Percentiles rank a stretch among this genome's conserved stretches.
Evolutionary conservation across 768 basidiomycete genomes (phyloP).

Genomic region (Suillus americanus): DNA sequence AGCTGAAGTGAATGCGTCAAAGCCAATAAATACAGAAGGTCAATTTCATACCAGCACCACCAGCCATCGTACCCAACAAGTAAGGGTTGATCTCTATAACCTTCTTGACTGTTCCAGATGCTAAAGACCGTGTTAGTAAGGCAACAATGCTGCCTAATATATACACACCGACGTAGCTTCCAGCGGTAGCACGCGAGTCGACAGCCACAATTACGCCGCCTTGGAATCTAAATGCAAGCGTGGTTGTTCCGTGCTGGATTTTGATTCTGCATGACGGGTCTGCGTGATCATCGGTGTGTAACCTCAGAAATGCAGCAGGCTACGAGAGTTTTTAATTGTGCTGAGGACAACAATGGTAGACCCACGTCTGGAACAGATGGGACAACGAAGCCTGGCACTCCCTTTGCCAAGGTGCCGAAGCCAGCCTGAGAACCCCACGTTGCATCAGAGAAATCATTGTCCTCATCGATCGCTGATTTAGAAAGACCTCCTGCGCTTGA

Average conservation of each 20-base stretch:
- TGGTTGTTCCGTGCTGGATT: constrained; percentile 98
- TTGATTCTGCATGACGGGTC: constrained; percentile 96
- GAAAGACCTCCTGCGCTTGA: constrained; percentile 48
- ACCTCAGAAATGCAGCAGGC: constrained; percentile 87
- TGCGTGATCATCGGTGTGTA: constrained; percentile 95
- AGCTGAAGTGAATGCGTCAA: constrained; percentile 43
- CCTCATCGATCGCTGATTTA: constrained; percentile 51
- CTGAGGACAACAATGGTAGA: constrained; percentile 10
- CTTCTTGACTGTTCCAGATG: constrained; percentile 97
- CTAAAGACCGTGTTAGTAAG: constrained; percentile 38
- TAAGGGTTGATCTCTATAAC: constrained; percentile 99
- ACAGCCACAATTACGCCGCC: constrained; percentile 99
- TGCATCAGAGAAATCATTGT: constrained; percentile 64
- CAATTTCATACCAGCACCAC: constrained; percentile 79
- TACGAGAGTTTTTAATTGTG: constrained; percentile 30
- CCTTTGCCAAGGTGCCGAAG: constrained; percentile 71
- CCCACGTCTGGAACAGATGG: constrained; percentile 78
- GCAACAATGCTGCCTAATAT: constrained; percentile 2
- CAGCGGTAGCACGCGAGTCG: constrained; percentile 97
- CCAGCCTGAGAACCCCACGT: constrained; percentile 85
- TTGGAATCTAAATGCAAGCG: constrained; percentile 93
- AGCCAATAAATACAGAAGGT: constrained; percentile 5
- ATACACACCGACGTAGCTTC: constrained; percentile 88
- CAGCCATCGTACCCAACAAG: constrained; percentile 99
- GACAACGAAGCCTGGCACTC: constrained; percentile 69